Conservation (phyloP, 768 basidiomycete genomes). For the Leccinum fibrillosum region DNA sequence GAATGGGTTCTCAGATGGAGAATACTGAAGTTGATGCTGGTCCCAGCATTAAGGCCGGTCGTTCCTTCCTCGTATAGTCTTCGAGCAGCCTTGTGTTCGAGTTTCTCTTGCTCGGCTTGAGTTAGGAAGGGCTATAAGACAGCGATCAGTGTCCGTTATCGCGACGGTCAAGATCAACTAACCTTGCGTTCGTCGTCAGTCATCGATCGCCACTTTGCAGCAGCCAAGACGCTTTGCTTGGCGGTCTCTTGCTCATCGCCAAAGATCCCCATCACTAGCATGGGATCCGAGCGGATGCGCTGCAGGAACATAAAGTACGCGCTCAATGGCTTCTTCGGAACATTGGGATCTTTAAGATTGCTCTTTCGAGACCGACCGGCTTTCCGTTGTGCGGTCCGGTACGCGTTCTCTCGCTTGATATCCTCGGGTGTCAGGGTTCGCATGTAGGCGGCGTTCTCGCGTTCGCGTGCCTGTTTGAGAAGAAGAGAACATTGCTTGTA, state of each 20-base stretch:
- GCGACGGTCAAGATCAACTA: constrained; percentile 19
- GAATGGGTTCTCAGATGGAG: constrained; percentile 47
- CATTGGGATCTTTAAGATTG: constrained; percentile 96
- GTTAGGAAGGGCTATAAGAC: constrained; percentile 77
- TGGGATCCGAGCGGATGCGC: constrained; percentile 76
- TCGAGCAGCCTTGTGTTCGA: constrained; percentile 85
- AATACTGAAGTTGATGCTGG: constrained; percentile 82
- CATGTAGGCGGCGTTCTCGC: constrained; percentile 82
- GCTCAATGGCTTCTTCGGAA: constrained; percentile 91
- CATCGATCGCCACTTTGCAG: constrained; percentile 91
- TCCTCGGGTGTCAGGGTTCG: constrained; percentile 87
- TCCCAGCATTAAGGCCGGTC: constrained; percentile 57
- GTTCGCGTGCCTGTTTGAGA: constrained; percentile 82
- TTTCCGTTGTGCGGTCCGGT: constrained; percentile 88
- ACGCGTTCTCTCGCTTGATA: constrained; percentile 90
- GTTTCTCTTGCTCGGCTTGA: constrained; percentile 93
- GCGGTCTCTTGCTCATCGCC: constrained; percentile 91
- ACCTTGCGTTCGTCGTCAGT: constrained; percentile 93
- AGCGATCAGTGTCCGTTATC: constrained; percentile 13
- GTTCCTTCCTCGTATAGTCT: constrained; percentile 86
- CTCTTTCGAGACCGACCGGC: constrained; percentile 90
- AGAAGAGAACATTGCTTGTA: constrained; percentile 82
- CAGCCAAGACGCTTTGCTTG: constrained; percentile 90
- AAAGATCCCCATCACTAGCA: constrained; percentile 77
- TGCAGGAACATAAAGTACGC: constrained; percentile 96